Base-by-base conservation (phyloP, 2,329 filamentous ascomycete species). In the Neoscytalidium dimidiatum region DNA sequence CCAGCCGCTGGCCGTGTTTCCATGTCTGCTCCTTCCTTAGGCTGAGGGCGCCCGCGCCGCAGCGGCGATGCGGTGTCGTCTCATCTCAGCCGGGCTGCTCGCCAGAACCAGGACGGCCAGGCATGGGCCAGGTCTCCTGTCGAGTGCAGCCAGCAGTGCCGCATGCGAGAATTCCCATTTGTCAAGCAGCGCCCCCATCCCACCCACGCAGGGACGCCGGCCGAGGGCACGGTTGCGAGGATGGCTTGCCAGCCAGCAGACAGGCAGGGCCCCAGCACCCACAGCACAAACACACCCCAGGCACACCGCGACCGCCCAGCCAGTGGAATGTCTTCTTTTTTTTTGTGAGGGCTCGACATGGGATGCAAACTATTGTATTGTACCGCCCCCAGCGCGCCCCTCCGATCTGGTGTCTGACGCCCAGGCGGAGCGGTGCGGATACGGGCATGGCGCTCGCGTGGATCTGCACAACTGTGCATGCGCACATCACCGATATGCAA, bases 181-280 rank as follows among this genome's bases (percentile, higher is more conserved):
- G 56, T 60, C 56, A 60, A 23, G 35, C 35, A 7, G 33, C 21
- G 51, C 31, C 35, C 51, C 31, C 26, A 29, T 56, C 52, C 31
- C 41, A 26, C 53, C 56, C 56, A 60, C 56, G 56, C 56, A 60
- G 56, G 56, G 56, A 60, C 56, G 35, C 53, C 53, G 35, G 35
- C 35, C 53, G 53, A 43, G 53, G 53, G 53, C 53, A 58, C 53
- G 53, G 53, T 58, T 29, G 53, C 53, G n/a, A 41, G 7, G 19
- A 46, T 60, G 56, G 56, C 56, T 33, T 31, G 28, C 26, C 56
- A 33, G 43, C 53, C 38, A 38, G 35, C 33, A 58, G 53, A 31
- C 53, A 23, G 33, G 35, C 33, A 58, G 53, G 38, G 17, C 33
- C 23, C 56, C 23, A 26, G 17, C 21, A 52, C 29, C 49, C 28